Base-by-base conservation (phyloP, 1,284 basidiomycete species). In the Calocybe gambosa region DNA sequence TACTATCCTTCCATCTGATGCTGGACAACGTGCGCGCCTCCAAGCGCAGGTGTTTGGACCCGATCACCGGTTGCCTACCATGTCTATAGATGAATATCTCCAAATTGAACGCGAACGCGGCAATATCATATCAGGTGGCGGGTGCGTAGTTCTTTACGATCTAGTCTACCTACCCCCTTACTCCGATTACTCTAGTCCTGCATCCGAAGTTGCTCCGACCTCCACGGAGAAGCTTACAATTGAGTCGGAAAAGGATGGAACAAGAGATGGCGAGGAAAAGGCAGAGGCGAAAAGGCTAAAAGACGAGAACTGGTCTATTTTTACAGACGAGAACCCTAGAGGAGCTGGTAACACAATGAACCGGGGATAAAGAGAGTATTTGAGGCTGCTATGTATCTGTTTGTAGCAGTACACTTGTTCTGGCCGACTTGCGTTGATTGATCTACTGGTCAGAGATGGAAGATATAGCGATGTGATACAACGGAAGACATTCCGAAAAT, bases 261-360 rank as follows among this genome's bases (percentile, higher is more conserved):
- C 88, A 0, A 53, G 57, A 0, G 75, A 75, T 25, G 89, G 81
- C 0, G 82, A 85, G 45, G 70, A 80, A 53, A 91, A 85, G 50
- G 75, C 65, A 12, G 93, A 96, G 62, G 73, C 82, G 60, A 85
- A 88, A 65, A 68, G 90, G 39, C 70, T 74, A 55, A 88, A 92
- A 61, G 88, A 93, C 51, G 92, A 94, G 62, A 80, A 80, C 20
- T 95, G 93, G 93, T 89, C 90, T 9, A 68, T 66, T 50, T 95
- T 78, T 58, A 90, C 87, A 5, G 92, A 94, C 48, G 74, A 71
- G 15, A 82, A 94, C 64, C 80, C 82, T 8, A 81, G 75, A 56
- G 94, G 93, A 0, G 85, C 85, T 13, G 94, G 94, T 2, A 97
- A 97, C 62, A 94, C 87, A 1, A 93, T 95, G 89, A 97, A 96